Base-by-base conservation (phyloP, 2,329 filamentous ascomycete species). In the Paraphoma sp. region DNA sequence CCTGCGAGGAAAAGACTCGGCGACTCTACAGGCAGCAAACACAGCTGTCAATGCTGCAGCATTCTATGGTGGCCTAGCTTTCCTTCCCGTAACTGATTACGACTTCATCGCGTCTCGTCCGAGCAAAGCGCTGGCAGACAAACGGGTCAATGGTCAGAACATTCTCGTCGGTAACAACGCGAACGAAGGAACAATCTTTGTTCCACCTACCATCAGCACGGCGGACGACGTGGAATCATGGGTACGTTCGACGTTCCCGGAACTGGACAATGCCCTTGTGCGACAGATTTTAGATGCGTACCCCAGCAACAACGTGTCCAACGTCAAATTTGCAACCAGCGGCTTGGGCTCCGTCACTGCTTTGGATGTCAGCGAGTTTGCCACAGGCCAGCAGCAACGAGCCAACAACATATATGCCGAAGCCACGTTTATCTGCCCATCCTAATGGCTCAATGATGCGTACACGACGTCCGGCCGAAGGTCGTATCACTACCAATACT, bases 371-470 rank as follows among this genome's bases (percentile, higher is more conserved):
- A 82, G 80, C 17, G 75, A 77, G 42, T 77, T 78, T 29, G 82
- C 76, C 1, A 81, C 79, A 1, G 84, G 84, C 28, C 82, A 85
- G 63, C 84, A 85, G 58, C 84, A 87, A 63, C 78, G 81, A 31
- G 82, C 78, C 10, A 51, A 69, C 54, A 83, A 85, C 64, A 80
- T 87, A 46, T 83, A 82, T 59, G 83, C 80, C 42, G 85, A 87
- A 68, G 76, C 80, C 1, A 83, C 82, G 1, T 86, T 86, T 57
- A 76, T 82, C 43, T 87, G 85, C 65, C 81, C 84, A 0, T 79
- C 81, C 0, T 86, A 86, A 69, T 86, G 83, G 84, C 71, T 86
- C 53, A 80, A 81, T 2, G 75, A 81, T 36, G 82, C 82, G 3
- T 86, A 66, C 57, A 55, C 53, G 16, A 40, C n/a, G 42, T 16